phyloP scores from a whole-genome alignment of 2,329 filamentous ascomycete genomes.

The Aureobasidium sp. region DNA sequence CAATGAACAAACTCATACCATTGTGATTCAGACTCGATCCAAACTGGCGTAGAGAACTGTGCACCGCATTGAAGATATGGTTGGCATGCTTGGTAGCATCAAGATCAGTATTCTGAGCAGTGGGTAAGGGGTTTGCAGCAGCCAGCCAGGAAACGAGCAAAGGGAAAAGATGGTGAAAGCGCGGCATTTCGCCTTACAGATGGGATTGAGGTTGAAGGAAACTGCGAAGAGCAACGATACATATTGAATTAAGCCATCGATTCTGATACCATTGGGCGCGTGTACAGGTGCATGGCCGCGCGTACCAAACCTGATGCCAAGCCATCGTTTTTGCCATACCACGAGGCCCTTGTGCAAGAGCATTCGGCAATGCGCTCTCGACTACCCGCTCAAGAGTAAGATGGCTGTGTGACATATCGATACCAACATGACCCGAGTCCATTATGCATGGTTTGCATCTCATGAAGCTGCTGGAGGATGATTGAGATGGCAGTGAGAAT shows the following conservation, averaged over 20 bases:
- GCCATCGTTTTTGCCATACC: background rate
- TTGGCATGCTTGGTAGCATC: constrained; percentile 35
- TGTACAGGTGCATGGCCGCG: constrained; percentile 1
- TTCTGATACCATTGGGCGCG: background rate
- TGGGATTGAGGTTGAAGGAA: background rate
- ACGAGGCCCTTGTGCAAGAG: background rate
- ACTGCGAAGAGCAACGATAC: background rate
- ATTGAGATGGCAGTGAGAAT: background rate
- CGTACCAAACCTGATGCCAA: background rate
- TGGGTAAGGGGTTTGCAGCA: background rate
- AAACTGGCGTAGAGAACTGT: constrained; percentile 68
- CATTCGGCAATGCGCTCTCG: background rate
- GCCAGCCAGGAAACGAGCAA: constrained; percentile 3
- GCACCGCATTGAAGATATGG: constrained; percentile 65
- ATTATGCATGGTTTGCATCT: background rate
- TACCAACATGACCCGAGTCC: background rate
- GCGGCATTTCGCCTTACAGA: background rate
- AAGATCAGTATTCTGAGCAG: background rate
- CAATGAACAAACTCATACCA: constrained; percentile 65
- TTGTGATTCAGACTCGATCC: constrained; percentile 68
- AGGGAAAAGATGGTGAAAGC: background rate
- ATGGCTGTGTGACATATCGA: background rate
- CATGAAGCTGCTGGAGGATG: background rate
- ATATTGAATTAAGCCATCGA: background rate
- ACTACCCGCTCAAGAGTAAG: background rate